Evolutionary conservation across 2,329 filamentous ascomycete species (phyloP).

Genomic region (Dothistroma pini): DNA sequence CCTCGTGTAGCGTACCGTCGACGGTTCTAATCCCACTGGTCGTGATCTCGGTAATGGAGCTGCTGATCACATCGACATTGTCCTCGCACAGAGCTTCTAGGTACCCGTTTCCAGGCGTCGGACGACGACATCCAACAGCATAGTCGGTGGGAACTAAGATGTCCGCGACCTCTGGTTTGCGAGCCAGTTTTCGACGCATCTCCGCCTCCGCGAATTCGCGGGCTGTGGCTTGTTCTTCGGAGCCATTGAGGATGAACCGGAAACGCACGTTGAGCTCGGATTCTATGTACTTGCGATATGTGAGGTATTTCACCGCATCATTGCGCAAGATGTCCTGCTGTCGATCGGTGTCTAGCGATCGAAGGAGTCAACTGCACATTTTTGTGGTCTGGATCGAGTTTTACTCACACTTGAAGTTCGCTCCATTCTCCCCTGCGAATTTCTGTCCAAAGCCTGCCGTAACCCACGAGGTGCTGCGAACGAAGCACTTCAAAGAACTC

Average conservation of each 20-base stretch:
- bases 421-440: conserved; percentile 44
- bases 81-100: conserved; percentile 47
- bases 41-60: conserved; percentile 24
- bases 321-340: conserved; percentile 37
- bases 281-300: conserved; percentile 46
- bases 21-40: conserved; percentile 26
- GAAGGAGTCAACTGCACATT: not conserved
- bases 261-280: conserved; percentile 50
- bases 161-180: conserved; percentile 36
- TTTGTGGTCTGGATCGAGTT: not conserved
- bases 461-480: conserved; percentile 6
- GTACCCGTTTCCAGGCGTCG: conserved; percentile 51
- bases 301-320: conserved; percentile 42
- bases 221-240: not conserved
- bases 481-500: conserved; percentile 3
- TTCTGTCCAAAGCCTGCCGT: conserved; percentile 38
- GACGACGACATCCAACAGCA: conserved; percentile 44
- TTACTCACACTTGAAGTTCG: conserved; percentile 41
- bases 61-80: conserved; percentile 40
- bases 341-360: conserved; percentile 33
- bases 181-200: conserved; percentile 39
- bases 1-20: conserved; percentile 25
- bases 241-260: conserved; percentile 44
- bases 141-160: conserved; percentile 45
- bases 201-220: conserved; percentile 30